Evolutionary conservation across 2,329 filamentous ascomycete genomes (phyloP), one percentile per base, ranked within the genome.

Genomic region (Didymellaceae sp.): DNA sequence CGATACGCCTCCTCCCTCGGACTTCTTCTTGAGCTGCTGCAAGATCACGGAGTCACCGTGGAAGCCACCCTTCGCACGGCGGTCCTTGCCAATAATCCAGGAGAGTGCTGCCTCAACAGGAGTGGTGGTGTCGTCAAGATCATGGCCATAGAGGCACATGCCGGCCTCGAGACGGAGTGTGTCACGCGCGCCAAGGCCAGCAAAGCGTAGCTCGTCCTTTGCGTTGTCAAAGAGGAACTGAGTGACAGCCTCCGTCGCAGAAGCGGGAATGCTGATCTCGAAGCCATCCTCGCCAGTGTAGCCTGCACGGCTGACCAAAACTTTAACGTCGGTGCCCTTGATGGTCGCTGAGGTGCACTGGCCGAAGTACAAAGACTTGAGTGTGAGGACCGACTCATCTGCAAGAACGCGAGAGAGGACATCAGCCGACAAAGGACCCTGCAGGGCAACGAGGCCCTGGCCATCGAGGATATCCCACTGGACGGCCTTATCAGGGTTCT

Each of bases 91-190:
- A 53, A 99, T 86, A 67, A 97, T 84, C 93, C 94, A 99, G 53
- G 80, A 80, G 0, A 90, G 75, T 1, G 78, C 80, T 1, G 82
- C 87, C 68, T 86, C 83, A 4, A 88, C 85, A 1, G 87, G 87
- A 1, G 87, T 89, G 9, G 83, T 88, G 0, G 78, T 78, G 50
- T 96, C 93, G 71, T 95, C 86, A 28, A 99, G 83, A 73, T 99
- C 94, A 76, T 97, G 91, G n/a, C 94, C 94, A 77, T 99, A 99
- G n/a, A 99, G 82, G 75, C 94, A 99, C 93, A 99, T 96, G 54
- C 94, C 94, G 0, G 94, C 94, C 78, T 99, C 94, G 22, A 99
- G 85, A 37, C 94, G 87, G 52, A 99, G 84, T 55, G 89, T 95
- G 74, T 99, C 94, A 58, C 94, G 85, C 2, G 94, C 91, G 8